phyloP scores from a whole-genome alignment of 1,284 basidiomycete species.

The Irpex lacteus region DNA sequence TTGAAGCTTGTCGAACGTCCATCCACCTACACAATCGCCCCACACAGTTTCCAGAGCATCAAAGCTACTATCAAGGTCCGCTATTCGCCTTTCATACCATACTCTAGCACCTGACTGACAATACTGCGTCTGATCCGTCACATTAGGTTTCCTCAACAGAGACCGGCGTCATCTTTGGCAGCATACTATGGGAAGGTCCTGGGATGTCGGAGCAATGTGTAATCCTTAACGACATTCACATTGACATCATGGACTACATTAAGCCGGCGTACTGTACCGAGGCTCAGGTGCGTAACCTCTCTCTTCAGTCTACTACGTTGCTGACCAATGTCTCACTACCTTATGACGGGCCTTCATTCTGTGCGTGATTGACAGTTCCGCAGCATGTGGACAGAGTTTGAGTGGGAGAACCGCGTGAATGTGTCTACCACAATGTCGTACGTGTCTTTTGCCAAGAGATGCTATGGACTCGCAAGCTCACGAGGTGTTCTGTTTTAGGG shows the following conservation, averaged over 20 bases:
- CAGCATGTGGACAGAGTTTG: conserved; percentile 97
- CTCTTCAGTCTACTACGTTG: background rate
- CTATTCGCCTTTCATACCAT: conserved; percentile 1
- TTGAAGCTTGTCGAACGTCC: conserved; percentile 97
- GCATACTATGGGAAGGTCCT: conserved; percentile 95
- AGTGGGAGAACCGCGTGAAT: conserved; percentile 98
- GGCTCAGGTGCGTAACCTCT: conserved; percentile 66
- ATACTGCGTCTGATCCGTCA: background rate
- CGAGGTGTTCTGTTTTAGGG: conserved; percentile 35
- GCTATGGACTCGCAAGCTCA: background rate
- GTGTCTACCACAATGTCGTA: conserved; percentile 82
- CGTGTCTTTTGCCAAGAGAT: conserved; percentile 25
- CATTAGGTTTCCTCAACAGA: conserved; percentile 85
- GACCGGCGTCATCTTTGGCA: conserved; percentile 97
- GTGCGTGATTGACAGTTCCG: conserved; percentile 62
- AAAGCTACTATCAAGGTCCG: conserved; percentile 96
- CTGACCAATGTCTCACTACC: background rate
- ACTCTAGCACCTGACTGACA: background rate
- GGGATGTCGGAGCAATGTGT: conserved; percentile 86
- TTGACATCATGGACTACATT: conserved; percentile 99
- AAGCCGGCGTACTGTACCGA: conserved; percentile 97
- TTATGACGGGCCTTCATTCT: no score
- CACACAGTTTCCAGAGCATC: conserved; percentile 97
- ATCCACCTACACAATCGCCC: conserved; percentile 88
- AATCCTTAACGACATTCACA: conserved; percentile 96